Base-by-base conservation (phyloP, 306 rosid genomes). In the Hippophae tibetana region DNA sequence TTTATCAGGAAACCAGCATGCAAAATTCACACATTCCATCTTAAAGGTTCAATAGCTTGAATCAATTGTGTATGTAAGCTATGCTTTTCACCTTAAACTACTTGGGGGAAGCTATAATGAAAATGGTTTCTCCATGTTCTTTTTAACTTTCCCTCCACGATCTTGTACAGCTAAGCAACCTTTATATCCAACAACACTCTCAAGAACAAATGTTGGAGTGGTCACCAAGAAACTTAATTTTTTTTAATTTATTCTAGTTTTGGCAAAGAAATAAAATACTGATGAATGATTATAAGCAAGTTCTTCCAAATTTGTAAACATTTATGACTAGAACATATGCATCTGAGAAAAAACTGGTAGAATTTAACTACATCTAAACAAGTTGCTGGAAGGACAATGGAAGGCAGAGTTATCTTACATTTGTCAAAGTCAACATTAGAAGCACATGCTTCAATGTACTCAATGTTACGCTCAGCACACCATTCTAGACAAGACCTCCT, bases 381-480 rank as follows among this genome's bases (percentile, higher is more conserved):
- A 69, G 47, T 41, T 52, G 42, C 59, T 40, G 43, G 61, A 51
- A 72, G 60, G 57, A 14, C 25, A 69, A 69, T 45, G 60, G 7
- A 59, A 18, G 59, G 61, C 52, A 49, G 43, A 61, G 63, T 31
- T 31, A 49, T 10, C 64, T 78, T 82, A 90, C 97, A 84, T 73
- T 79, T 81, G 79, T 90, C 95, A 65, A 84, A 90, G 69, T 82
- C 90, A 11, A 81, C 66, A 72, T 79, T 87, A 14, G 87, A 84
- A 56, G 90, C 95, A 72, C 95, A 90, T 54, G 94, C 86, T 78
- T 86, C 95, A 7, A 90, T 61, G 66, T 76, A 87, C 82, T 90
- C 97, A 11, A 87, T 87, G 69, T 81, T 83, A 63, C 73, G 77
- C 58, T 84, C 87, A 58, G 75, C 66, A 69, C 94, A 90, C 95